Base-by-base conservation (phyloP, 2,329 filamentous ascomycete species). In the Leptographium galeiforme region DNA sequence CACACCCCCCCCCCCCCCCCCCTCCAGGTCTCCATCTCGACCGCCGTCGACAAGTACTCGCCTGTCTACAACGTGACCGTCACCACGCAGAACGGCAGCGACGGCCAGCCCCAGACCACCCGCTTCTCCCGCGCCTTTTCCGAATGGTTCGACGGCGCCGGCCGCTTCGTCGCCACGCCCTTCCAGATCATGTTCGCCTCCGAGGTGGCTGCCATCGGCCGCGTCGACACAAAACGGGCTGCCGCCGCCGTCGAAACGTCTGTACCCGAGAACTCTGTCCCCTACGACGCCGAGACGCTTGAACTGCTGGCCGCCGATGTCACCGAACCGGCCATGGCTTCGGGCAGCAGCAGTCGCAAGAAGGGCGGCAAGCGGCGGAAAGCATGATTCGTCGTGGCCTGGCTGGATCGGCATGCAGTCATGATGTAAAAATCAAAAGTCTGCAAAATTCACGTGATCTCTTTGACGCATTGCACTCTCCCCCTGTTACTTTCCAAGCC, bases 181-280 rank as follows among this genome's bases (percentile, higher is more conserved):
- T 90, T 93, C 69, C 87, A 93, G 74, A 78, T 82, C 64, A 81
- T 87, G 70, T 72, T 93, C 48, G 86, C 85, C 12, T 76, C 76
- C n/a, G 75, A 77, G 43, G 74, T 91, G 4, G 78, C 82, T 1
- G 64, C 77, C 36, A 76, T 91, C 57, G 86, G 82, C 50, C 74
- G 74, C 60, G 75, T 75, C 36, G 87, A 91, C 61, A 77, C 82
- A 40, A 77, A 78, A 65, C 73, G 76, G 53, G 73, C 73, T n/a
- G 53, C 66, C 2, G 59, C 63, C 41, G 63, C 73, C 18, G 51
- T 66, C 2, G 63, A 65, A 4, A 62, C 68, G 7, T 63, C 68
- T 50, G 44, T 55, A 4, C 64, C 69, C 33, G 61, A 70, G 39
- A 57, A 70, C 8, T 65, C 69, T 34, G 67, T 70, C 10, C 46